These are phyloP conservation scores for Akanthomyces dipterigenus DNA, from an alignment of 2,329 filamentous ascomycete genomes.

Conservation along the genomic window DNA sequence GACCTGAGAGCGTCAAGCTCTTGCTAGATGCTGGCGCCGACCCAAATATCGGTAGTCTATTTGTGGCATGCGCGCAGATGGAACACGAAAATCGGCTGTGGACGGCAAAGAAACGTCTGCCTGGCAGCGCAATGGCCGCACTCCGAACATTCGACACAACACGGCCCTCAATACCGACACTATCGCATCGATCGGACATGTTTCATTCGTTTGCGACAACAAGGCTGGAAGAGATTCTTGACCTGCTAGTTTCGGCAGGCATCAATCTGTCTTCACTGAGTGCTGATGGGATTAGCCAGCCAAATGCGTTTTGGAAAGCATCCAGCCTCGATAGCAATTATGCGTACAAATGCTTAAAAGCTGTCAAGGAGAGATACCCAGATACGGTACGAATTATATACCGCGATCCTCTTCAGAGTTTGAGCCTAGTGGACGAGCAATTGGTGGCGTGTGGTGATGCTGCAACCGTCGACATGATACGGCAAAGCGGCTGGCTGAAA, in stretches of 20 bases:
- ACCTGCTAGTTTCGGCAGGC: background rate
- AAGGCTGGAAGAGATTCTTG: constrained; percentile 1
- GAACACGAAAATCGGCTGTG: constrained; percentile 15
- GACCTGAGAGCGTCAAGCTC: constrained; percentile 21
- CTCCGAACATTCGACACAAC: background rate
- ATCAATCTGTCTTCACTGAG: background rate
- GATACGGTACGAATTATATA: no score
- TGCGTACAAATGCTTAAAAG: background rate
- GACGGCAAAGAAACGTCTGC: background rate
- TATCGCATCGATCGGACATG: background rate
- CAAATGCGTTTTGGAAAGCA: background rate
- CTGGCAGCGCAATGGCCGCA: background rate
- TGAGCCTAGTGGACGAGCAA: background rate
- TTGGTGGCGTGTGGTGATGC: background rate
- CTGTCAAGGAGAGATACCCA: background rate
- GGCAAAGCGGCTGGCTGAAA: background rate
- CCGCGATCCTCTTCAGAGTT: background rate
- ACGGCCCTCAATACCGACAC: background rate
- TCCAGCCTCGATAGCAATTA: background rate
- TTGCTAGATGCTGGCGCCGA: constrained; percentile 22
- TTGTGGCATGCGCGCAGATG: constrained; percentile 16
- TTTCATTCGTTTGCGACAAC: background rate
- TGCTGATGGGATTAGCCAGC: background rate
- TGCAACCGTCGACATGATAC: background rate
- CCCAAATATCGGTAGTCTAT: constrained; percentile 2